A percentile compares a stretch with the other conserved stretches of the same genome.
phyloP scores from a whole-genome alignment of 2,329 filamentous ascomycete species.

The Neonectria punicea region DNA sequence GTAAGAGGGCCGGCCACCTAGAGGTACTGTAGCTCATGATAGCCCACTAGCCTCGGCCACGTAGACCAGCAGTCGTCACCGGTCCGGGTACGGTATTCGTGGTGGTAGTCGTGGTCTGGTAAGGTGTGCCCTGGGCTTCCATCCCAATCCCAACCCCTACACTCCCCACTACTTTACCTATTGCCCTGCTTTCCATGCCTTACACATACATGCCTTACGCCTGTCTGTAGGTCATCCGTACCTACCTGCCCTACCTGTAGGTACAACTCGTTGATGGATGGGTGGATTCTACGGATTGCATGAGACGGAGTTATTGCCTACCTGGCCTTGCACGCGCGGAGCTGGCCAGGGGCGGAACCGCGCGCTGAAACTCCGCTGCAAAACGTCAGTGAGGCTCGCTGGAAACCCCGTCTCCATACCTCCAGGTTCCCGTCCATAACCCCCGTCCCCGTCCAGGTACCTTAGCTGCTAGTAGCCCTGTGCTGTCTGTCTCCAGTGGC shows the following conservation, averaged over 20 bases:
- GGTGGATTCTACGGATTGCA: not conserved
- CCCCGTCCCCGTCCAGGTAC: not conserved
- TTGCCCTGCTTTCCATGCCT: not conserved
- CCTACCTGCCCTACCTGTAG: not conserved
- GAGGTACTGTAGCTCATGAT: too few species aligned
- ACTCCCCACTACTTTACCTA: not conserved
- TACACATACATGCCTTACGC: too few species aligned
- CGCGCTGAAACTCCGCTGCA: constrained; percentile 4
- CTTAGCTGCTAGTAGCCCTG: too few species aligned
- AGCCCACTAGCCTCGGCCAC: not conserved
- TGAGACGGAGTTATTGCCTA: not conserved
- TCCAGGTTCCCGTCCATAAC: not conserved
- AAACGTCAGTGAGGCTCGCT: constrained; percentile 12
- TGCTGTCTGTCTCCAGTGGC: not conserved
- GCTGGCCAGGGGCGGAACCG: not conserved
- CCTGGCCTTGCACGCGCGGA: not conserved
- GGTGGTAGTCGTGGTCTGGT: not conserved
- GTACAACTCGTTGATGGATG: not conserved
- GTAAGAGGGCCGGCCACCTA: too few species aligned
- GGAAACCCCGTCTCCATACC: not conserved
- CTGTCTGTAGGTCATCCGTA: not conserved
- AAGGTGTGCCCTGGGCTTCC: not conserved
- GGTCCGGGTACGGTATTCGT: not conserved
- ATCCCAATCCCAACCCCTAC: not conserved
- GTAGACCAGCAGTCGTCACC: not conserved